Evolutionary conservation across 140 eudicot genomes (phyloP).

Genomic region (Senecio squalidus): DNA sequence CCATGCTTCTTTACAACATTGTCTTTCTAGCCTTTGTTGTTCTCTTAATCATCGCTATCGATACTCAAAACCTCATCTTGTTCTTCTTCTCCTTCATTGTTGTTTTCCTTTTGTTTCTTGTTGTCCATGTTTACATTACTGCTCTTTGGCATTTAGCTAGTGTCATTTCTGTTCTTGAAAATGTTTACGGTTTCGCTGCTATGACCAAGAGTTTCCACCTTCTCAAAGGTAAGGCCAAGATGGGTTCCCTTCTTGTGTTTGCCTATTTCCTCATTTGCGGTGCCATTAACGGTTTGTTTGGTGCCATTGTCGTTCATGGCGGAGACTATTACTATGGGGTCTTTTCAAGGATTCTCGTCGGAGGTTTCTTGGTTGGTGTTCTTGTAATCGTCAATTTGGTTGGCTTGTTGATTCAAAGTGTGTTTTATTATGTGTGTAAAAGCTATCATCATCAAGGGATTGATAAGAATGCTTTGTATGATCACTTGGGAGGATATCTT

Average conservation of each 20-base stretch:
- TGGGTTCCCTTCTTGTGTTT: slow-evolving; percentile 59
- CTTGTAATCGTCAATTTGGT: slow-evolving; percentile 80
- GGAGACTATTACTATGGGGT: slow-evolving; percentile 51
- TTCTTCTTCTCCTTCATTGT: slow-evolving; percentile 44
- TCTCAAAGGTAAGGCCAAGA: slow-evolving; percentile 47
- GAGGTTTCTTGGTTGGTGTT: slow-evolving; percentile 87
- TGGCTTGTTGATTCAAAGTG: slow-evolving; percentile 83
- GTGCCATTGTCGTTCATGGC: slow-evolving; percentile 66
- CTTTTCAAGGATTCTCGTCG: slow-evolving; percentile 60
- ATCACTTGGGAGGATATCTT: slow-evolving; percentile 88
- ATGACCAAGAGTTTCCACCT: slow-evolving; percentile 77
- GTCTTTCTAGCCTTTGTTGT: slow-evolving; percentile 52
- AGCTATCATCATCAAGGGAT: slow-evolving; percentile 81
- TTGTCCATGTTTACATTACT: slow-evolving; percentile 77
- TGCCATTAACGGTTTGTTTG: slow-evolving; percentile 59
- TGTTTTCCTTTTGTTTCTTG: slow-evolving; percentile 52
- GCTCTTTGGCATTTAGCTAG: slow-evolving; percentile 89
- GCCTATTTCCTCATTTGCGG: slow-evolving; percentile 67
- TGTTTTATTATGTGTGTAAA: slow-evolving; percentile 89
- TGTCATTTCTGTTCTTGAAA: slow-evolving; percentile 78
- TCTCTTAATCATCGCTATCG: slow-evolving; percentile 55
- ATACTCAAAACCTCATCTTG: slow-evolving; percentile 43
- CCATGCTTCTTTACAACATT: slow-evolving; percentile 53
- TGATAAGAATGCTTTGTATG: slow-evolving; percentile 72
- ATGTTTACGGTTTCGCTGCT: slow-evolving; percentile 62